Conservation (phyloP, 73 alveolate genomes). For the Paramecium caudatum region DNA sequence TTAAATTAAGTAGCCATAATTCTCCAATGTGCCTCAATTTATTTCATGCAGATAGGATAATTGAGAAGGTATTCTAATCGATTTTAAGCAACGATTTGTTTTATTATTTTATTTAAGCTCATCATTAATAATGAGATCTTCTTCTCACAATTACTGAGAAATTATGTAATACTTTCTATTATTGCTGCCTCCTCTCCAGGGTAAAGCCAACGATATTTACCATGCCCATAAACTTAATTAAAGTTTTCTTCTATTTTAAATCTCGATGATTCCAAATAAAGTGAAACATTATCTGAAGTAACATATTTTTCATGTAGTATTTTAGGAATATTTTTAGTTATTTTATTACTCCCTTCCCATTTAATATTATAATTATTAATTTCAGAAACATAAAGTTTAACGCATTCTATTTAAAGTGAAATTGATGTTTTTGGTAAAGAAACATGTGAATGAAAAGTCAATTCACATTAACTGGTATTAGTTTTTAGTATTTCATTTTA, state of each 20-base stretch:
- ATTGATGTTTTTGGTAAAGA: not conserved
- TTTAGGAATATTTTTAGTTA: conserved; percentile 16
- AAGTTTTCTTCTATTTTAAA: conserved; percentile 1
- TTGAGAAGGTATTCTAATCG: not conserved
- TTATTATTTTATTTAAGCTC: not conserved
- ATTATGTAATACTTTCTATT: not conserved
- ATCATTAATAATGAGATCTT: conserved; percentile 22
- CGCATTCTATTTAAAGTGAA: not conserved
- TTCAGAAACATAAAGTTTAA: conserved; percentile 44
- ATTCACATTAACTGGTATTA: not conserved
- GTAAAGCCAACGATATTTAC: conserved; percentile 25
- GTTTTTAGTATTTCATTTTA: not conserved
- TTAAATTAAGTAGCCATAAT: conserved; percentile 54
- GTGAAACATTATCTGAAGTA: not conserved
- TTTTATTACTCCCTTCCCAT: not conserved
- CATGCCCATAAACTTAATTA: not conserved
- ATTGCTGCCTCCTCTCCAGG: conserved; percentile 60
- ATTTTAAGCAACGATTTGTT: not conserved
- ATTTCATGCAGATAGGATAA: conserved; percentile 15
- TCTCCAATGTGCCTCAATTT: conserved; percentile 48
- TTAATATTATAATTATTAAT: conserved; percentile 1
- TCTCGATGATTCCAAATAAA: conserved; percentile 37
- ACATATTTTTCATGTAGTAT: not conserved
- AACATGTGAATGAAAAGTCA: not conserved
- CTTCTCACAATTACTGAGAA: not conserved